Evolutionary conservation across 257 asterid genomes (phyloP), one percentile per base, ranked within the genome.

Genomic region (Lycium ferocissimum): DNA sequence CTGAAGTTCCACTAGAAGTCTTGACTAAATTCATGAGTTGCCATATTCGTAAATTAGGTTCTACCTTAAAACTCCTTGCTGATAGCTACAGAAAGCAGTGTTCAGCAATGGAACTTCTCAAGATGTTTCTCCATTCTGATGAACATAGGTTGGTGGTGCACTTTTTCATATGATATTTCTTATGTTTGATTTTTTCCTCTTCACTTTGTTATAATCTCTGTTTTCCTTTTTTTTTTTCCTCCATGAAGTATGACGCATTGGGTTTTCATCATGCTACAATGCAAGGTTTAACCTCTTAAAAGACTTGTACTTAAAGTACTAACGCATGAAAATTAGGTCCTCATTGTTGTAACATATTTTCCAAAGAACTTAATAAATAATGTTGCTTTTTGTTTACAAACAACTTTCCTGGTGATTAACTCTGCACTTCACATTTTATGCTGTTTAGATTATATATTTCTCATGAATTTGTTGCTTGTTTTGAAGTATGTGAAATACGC

Each of bases 51-150:
- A 95, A 96, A 92, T 90, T 96, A 84, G 99, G 99, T 37, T 86
- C 94, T 79, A 93, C 79, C 67, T 89, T 96, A 84, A 96, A 93
- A 91, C 90, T 94, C 86, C 96, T 96, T 61, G 59, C 96, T 49
- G 99, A 96, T 88, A 95, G 98, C 88, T 96, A 94, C 87, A 89
- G 89, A 89, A 93, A 93, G 86, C 98, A 96, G 91, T 96, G 96
- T 90, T 93, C 98, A 54, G 97, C 98, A 71, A 85, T 86, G 80
- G 99, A 95, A 87, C 88, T 96, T 87, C 76, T 96, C 47, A 95
- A 94, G 93, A 94, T 95, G 99, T 96, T 96, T 87, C 97, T 96
- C 91, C 98, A 91, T 49, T 89, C 94, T 70, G 84, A 95, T 54
- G 97, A 96, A 80, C 89, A 93, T 86, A 93, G 98, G 99, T 95